These are phyloP conservation scores for Lepidium sativum DNA, from an alignment of 345 rosid species.

Conservation along the genomic window DNA sequence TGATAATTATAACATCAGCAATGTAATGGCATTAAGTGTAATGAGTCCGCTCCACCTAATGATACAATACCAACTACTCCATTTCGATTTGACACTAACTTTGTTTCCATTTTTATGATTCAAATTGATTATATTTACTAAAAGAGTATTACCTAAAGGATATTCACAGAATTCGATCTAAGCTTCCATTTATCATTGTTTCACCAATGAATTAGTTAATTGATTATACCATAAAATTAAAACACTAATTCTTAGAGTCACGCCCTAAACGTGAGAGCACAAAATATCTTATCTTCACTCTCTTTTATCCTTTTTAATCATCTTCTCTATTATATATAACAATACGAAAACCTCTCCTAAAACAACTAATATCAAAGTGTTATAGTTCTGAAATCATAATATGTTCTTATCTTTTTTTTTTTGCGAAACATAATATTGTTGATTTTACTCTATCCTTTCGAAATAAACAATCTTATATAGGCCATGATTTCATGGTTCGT, in stretches of 20 bases:
- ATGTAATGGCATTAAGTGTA: slow-evolving; percentile 12
- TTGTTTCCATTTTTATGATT: slow-evolving; percentile 1
- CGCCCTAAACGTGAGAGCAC: slow-evolving; percentile 19
- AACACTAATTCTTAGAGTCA: slow-evolving; percentile 2
- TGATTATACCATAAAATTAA: background rate
- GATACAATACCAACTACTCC: background rate
- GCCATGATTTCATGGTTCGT: too few species aligned
- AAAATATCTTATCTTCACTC: background rate
- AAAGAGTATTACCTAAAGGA: background rate
- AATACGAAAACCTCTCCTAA: too few species aligned
- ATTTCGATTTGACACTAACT: background rate
- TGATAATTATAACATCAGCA: background rate
- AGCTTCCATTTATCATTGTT: background rate
- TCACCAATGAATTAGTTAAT: background rate
- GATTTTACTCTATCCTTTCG: background rate
- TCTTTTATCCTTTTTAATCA: background rate
- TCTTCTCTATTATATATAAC: too few species aligned
- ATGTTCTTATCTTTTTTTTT: background rate
- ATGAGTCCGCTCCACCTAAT: slow-evolving; percentile 16
- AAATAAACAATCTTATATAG: background rate
- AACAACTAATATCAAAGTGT: too few species aligned
- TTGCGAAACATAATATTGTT: background rate
- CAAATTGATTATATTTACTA: background rate
- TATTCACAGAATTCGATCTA: background rate
- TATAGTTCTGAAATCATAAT: too few species aligned